Base-by-base conservation (phyloP, 1,284 basidiomycete genomes). In the Ustilago bromivora region DNA sequence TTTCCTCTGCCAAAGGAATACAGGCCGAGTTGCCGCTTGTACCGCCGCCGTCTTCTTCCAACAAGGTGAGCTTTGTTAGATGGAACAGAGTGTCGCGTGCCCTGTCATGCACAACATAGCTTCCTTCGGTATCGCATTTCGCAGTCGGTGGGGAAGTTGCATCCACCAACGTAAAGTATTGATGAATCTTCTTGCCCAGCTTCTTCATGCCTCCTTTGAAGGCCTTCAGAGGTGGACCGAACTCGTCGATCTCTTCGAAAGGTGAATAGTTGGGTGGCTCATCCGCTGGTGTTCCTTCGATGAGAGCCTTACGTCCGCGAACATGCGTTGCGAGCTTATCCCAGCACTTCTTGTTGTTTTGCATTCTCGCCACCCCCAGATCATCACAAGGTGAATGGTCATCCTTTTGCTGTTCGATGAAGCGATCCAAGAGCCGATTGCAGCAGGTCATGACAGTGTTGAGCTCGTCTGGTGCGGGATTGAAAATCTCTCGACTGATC, bases 301-400 rank as follows among this genome's bases (percentile, higher is more conserved):
- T 28, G n/a, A 19, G 49, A 32, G 31, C 31, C 17, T 47, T 41
- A 13, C 17, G 38, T 28, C 49, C 31, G 34, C n/a, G n/a, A 15
- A 59, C 52, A 4, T 56, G 41, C 56, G 35, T 41, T 35, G 57
- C 17, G n/a, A 66, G 34, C 10, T 49, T 31, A 6, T 23, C 40
- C 71, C 71, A 73, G 23, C 31, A 17, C 17, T 11, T 12, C 19
- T 64, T 10, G 23, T 54, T 61, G 31, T 54, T 13, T 23, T 58
- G 35, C 43, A 75, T 60, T 23, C 46, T 58, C 28, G 60, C 31
- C 28, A 67, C 72, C 35, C 64, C 63, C 40, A 70, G 23, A n/a
- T 70, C 60, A 40, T 75, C 63, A 19, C 51, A 62, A 0, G 66
- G 60, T n/a, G 62, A 75, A 32, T 66, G 70, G 35, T 60, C 62